Percentiles rank a stretch among this genome's conserved stretches.
Conservation (phyloP, 164 flowering plant genomes). For the Cinnamomum micranthum region DNA sequence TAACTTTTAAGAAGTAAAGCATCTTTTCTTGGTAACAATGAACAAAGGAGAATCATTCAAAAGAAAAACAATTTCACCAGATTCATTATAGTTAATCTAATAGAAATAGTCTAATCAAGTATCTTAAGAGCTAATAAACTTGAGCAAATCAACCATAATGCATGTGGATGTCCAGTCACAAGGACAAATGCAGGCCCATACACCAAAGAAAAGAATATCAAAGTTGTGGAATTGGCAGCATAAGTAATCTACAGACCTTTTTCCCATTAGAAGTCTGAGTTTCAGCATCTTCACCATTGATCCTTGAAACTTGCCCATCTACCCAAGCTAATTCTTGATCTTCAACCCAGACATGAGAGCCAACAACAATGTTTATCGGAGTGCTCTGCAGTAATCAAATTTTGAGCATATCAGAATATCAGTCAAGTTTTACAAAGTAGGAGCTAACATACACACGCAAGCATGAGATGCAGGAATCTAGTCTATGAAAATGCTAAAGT, state of each 20-base stretch:
- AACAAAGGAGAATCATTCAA: no score
- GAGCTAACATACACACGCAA: not conserved
- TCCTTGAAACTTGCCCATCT: conserved; percentile 47
- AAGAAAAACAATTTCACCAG: no score
- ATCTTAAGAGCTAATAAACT: no score
- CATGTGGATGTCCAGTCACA: no score
- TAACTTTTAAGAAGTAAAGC: no score
- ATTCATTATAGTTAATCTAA: no score
- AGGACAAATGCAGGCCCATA: no score
- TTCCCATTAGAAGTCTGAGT: conserved; percentile 41
- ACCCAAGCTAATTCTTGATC: conserved; percentile 54
- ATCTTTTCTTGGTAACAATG: no score
- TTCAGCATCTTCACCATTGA: conserved; percentile 42
- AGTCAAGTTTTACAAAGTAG: not conserved
- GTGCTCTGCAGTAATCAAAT: conserved; percentile 4
- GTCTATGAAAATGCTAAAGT: not conserved
- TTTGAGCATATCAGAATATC: not conserved
- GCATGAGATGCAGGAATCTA: not conserved
- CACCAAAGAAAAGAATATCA: no score
- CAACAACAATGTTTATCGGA: conserved; percentile 28
- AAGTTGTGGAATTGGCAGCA: not conserved
- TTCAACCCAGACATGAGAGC: conserved; percentile 66
- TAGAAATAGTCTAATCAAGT: no score
- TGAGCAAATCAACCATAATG: no score
- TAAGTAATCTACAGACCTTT: conserved; percentile 22